Conservation (phyloP, 371 early-diverging fungal genomes). For the Parasitella parasitica region DNA sequence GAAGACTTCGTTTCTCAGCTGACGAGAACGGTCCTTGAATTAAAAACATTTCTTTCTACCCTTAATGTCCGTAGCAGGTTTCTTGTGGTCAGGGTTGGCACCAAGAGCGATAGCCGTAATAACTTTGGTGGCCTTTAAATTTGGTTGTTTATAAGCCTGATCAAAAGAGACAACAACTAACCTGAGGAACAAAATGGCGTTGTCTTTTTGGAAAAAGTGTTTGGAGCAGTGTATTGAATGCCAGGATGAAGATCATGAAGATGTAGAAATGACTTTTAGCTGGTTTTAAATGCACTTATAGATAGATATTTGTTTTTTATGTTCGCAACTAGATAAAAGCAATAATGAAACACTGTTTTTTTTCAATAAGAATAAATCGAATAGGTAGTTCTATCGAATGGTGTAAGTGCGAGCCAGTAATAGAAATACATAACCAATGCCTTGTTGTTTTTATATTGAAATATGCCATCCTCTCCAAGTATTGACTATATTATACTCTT, state of each 20-base stretch:
- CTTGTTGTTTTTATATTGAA: too few relatives aligned
- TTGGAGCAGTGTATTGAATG: conserved; percentile 6
- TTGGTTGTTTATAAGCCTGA: conserved; percentile 2
- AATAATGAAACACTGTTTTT: conserved; percentile 6
- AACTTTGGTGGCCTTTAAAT: conserved; percentile 10
- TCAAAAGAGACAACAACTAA: conserved; percentile 4
- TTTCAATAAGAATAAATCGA: conserved; percentile 5
- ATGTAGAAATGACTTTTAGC: conserved; percentile 7
- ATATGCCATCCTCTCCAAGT: too few relatives aligned
- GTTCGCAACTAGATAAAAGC: conserved; percentile 6
- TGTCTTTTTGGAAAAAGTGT: conserved; percentile 3
- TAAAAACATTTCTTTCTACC: background rate
- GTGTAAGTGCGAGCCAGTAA: background rate
- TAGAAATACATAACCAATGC: too few relatives aligned
- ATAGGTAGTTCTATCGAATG: conserved; percentile 5
- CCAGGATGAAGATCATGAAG: conserved; percentile 8
- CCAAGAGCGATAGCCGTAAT: conserved; percentile 5
- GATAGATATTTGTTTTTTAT: background rate
- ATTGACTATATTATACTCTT: too few relatives aligned
- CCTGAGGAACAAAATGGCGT: conserved; percentile 3
- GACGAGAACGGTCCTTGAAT: background rate
- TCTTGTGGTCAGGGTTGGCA: conserved; percentile 3
- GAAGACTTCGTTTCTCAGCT: background rate
- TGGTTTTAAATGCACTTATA: conserved; percentile 2
- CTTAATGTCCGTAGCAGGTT: background rate